Evolutionary conservation across 768 basidiomycete genomes (phyloP).

Genomic region (Phlebiopsis gigantea): DNA sequence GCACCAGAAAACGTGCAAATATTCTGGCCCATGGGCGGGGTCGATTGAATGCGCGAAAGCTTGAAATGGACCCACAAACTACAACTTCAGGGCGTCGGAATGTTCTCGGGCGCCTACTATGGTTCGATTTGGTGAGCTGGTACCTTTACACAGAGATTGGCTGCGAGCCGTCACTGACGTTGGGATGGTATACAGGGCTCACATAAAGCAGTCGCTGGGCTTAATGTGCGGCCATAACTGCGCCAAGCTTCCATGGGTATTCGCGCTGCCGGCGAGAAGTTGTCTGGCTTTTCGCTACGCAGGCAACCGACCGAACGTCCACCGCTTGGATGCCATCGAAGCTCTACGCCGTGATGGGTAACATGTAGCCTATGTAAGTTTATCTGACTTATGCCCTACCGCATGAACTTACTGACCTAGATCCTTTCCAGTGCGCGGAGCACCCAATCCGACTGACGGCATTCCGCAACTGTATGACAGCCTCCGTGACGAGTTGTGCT

Average conservation of each 20-base stretch:
- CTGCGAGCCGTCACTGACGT: neutral
- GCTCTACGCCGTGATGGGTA: neutral
- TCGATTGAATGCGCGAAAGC: neutral
- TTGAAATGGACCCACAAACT: constrained; percentile 1
- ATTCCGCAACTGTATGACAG: neutral
- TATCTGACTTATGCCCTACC: neutral
- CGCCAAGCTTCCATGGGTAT: neutral
- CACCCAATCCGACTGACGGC: no score
- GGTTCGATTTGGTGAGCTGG: neutral
- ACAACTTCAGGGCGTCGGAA: neutral
- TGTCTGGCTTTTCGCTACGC: neutral
- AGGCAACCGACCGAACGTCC: neutral
- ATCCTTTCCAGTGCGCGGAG: no score
- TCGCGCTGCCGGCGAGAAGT: neutral
- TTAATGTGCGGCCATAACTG: neutral
- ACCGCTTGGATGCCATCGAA: neutral
- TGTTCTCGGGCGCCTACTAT: neutral
- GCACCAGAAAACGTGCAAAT: neutral
- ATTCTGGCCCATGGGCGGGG: neutral
- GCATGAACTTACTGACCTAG: no score
- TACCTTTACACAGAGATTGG: neutral
- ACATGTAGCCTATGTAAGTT: neutral
- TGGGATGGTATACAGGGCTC: neutral
- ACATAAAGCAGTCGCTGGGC: neutral
- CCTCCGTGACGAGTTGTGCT: neutral